phyloP scores from a whole-genome alignment of 495 filamentous ascomycete species.

The Xylaria bambusicola region DNA sequence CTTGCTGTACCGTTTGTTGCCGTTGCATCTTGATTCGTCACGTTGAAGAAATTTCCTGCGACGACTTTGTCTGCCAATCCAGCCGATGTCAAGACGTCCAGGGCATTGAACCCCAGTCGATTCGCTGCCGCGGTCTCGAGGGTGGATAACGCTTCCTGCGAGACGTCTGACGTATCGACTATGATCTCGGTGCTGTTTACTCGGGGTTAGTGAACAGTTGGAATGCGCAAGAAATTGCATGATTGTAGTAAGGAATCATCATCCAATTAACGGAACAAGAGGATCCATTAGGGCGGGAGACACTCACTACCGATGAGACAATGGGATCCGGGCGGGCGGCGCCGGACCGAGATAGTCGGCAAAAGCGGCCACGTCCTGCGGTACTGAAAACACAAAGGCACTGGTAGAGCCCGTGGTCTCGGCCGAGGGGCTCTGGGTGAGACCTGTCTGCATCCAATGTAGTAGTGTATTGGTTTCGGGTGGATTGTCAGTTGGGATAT shows the following conservation, averaged over 20 bases:
- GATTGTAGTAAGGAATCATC: no score
- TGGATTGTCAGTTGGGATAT: slow-evolving; percentile 44
- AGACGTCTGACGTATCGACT: slow-evolving; percentile 39
- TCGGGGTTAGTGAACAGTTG: background rate
- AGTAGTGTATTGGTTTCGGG: slow-evolving; percentile 40
- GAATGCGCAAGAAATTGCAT: background rate
- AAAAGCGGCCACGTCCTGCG: slow-evolving; percentile 27
- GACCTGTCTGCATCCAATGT: slow-evolving; percentile 45
- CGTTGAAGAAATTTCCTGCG: slow-evolving; percentile 49
- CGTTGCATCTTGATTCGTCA: slow-evolving; percentile 40
- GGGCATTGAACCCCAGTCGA: slow-evolving; percentile 34
- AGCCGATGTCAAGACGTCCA: slow-evolving; percentile 31
- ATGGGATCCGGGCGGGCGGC: slow-evolving; percentile 42
- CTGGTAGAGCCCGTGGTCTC: slow-evolving; percentile 29
- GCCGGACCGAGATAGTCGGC: slow-evolving; percentile 38
- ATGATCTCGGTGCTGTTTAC: slow-evolving; percentile 34
- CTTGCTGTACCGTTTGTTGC: no score
- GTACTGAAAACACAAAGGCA: slow-evolving; percentile 38
- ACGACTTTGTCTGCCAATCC: slow-evolving; percentile 36
- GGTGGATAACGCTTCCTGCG: slow-evolving; percentile 22
- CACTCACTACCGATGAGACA: slow-evolving; percentile 42
- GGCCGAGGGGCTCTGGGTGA: slow-evolving; percentile 35
- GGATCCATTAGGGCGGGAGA: background rate
- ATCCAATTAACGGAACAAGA: background rate
- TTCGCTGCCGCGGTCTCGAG: slow-evolving; percentile 35